These are phyloP conservation scores for Geranomyces variabilis DNA, from an alignment of 192 early-diverging fungal genomes.

Conservation along the genomic window DNA sequence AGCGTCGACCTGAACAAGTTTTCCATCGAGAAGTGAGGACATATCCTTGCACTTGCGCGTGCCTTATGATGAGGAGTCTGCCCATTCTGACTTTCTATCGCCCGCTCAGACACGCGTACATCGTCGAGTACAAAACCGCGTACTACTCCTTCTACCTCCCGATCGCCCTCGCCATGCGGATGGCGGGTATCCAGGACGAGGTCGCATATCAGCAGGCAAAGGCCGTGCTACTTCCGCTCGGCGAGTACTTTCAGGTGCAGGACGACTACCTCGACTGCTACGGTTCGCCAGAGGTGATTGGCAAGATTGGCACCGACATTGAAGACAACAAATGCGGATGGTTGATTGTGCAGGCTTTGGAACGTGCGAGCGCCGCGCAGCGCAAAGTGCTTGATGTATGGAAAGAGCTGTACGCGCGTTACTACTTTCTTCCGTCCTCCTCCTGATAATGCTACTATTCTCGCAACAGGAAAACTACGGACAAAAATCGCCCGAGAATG, in stretches of 20 bases:
- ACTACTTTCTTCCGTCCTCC: too few species aligned
- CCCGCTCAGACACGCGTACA: conserved; percentile 72
- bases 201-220: conserved; percentile 79
- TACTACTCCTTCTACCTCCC: conserved; percentile 99
- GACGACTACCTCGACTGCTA: conserved; percentile 99
- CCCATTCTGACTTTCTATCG: neutral
- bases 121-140: conserved; percentile 97
- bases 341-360: conserved; percentile 93
- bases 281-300: conserved; percentile 83
- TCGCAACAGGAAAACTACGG: conserved; percentile 94
- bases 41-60: neutral
- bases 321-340: conserved; percentile 99
- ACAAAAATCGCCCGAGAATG: conserved; percentile 75
- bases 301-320: conserved; percentile 99
- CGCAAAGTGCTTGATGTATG: conserved; percentile 75
- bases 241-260: conserved; percentile 99
- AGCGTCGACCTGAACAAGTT: conserved; percentile 90
- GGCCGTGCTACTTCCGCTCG: conserved; percentile 88
- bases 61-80: neutral
- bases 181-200: conserved; percentile 84
- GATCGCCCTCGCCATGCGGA: conserved; percentile 89
- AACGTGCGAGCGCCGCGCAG: conserved; percentile 77
- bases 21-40: conserved; percentile 80
- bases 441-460: too few species aligned
- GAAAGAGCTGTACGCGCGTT: too few species aligned